Evolutionary conservation across 164 flowering plant species (phyloP), one percentile per base, ranked within the genome.

Genomic region (Dillenia suffruticosa): DNA sequence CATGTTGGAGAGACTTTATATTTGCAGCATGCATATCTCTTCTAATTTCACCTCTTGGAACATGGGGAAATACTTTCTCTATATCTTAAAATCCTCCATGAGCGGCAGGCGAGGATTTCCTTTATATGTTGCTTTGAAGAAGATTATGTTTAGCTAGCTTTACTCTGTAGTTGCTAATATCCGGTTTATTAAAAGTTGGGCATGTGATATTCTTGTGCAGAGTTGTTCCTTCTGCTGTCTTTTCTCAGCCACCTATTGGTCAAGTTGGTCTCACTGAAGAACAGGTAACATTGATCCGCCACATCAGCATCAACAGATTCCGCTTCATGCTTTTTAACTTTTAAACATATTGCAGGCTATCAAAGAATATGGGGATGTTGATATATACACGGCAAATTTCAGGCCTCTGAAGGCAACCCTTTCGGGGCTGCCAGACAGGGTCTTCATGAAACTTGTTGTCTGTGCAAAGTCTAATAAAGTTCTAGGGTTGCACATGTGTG

Each of bases 261-360:
- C 87, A 81, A 81, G 97, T 95, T 77, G 99, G 97, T 68, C 91
- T 92, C 51, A 78, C 87, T 54, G 97, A 95, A 79, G 96, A 92
- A 73, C 90, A 95, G 96, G 99, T 88, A 52, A 70, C 12, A 56
- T 59, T 56, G 54, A n/a, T 61, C 50, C 47, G 15, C 44, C 12
- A 48, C 47, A 9, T 64, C 32, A 40, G 52, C 59, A 44, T 44
- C 50, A 49, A 11, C 56, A 52, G 55, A 56, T 49, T 53, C n/a
- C 61, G 8, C 17, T 46, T 61, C 40, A 19, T 44, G 12, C 22
- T 22, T 51, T 58, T 58, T 16, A 61, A 6, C 9, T 63, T 49
- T 49, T 9, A 16, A 62, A 46, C 14, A 40, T 52, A 19, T 78
- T 83, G 67, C 85, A 89, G 97, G 98, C 97, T 66, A 63, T 82